Base-by-base conservation (phyloP, 2,329 filamentous ascomycete species). In the Hypomyces rosellus region DNA sequence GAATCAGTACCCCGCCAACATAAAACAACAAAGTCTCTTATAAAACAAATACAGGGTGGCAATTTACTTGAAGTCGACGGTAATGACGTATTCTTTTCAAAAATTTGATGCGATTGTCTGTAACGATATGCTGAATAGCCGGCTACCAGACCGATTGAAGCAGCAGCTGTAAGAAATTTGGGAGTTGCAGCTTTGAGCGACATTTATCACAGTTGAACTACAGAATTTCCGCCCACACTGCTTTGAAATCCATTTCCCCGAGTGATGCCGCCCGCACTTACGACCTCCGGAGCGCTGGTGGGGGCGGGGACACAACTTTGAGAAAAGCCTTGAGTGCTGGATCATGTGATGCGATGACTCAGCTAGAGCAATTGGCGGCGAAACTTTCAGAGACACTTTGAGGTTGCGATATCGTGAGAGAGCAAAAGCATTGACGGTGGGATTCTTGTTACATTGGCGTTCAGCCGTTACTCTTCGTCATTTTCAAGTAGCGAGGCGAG, bases 91-190 rank as follows among this genome's bases (percentile, higher is more conserved):
- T 18, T 56, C 49, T 57, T 49, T 47, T 57, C 54, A 51, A 50
- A 52, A 55, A 45, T 55, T 38, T 40, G 42, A 38, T 54, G 57
- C 25, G 61, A 63, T 37, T 50, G 20, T 54, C 52, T 54, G 43
- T 65, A 65, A 34, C 54, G 57, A 34, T 66, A 64, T 36, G 54
- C 55, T n/a, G 59, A 63, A 55, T 63, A 63, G 22, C 59, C 59
- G 46, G 61, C 58, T 50, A 64, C 50, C 11, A 62, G 42, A 20
- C 59, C 60, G 22, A 63, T 36, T 46, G 64, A 67, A 52, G 64
- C 56, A 52, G 62, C 58, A 30, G 25, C 25, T 8, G 25, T 30
- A 46, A 65, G 46, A 44, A 61, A 46, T 51, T 58, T 57, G 43
- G 57, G 54, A 55, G 63, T 50, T 49, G 60, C 16, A 51, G 45